phyloP scores from a whole-genome alignment of 441 rosid species.

The Gossypium aridum region DNA sequence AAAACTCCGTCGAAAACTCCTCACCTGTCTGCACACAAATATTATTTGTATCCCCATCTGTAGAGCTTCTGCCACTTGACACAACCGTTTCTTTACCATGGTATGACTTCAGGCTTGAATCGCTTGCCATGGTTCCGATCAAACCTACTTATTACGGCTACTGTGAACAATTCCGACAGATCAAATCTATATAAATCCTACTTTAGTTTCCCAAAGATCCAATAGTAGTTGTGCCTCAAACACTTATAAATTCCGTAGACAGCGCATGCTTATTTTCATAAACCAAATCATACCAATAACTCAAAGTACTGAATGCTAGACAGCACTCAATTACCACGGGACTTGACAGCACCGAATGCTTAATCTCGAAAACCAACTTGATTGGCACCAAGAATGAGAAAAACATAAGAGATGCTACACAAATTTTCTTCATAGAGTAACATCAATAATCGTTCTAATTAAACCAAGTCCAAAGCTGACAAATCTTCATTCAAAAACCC shows the following conservation, averaged over 20 bases:
- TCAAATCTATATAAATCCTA: not conserved
- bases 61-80: slow-evolving; percentile 14
- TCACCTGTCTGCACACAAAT: slow-evolving; percentile 57
- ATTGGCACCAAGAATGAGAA: not conserved
- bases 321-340: not conserved
- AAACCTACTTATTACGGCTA: slow-evolving; percentile 3
- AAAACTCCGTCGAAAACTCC: slow-evolving; percentile 51
- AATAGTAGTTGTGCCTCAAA: not conserved
- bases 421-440: not conserved
- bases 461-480: not conserved
- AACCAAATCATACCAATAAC: not conserved
- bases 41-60: slow-evolving; percentile 23
- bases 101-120: slow-evolving; percentile 30
- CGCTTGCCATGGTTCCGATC: slow-evolving; percentile 42
- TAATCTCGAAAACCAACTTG: not conserved
- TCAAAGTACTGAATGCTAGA: not conserved
- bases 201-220: not conserved
- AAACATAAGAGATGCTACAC: not conserved
- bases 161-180: not conserved
- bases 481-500: not conserved
- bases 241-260: not conserved
- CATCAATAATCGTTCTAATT: not conserved
- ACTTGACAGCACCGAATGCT: not conserved
- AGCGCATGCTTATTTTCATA: not conserved
- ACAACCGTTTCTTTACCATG: slow-evolving; percentile 23